Base-by-base conservation (phyloP, 1,284 basidiomycete genomes). In the Ganoderma multipileum region DNA sequence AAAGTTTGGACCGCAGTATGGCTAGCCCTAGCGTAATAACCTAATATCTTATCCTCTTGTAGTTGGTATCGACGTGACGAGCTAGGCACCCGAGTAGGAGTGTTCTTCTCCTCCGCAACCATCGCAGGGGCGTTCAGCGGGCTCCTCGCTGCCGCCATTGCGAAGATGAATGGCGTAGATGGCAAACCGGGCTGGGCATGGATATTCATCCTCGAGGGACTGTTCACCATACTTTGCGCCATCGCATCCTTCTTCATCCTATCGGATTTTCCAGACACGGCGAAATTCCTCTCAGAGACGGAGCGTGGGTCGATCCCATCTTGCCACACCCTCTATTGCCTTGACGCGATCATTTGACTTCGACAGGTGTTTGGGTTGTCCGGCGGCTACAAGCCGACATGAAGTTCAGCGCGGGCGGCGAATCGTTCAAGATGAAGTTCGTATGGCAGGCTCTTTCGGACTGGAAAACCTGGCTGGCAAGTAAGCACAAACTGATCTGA, bases 151-250 rank as follows among this genome's bases (percentile, higher is more conserved):
- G 85, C 86, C n/a, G 90, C 86, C 2, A 92, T 92, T 41, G 82
- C 83, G 12, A 89, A 92, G 58, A 90, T 91, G 89, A 80, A 91
- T 70, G 89, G 89, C 16, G 76, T 93, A 33, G 90, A 85, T 2
- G 87, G 89, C 38, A 87, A 85, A 72, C 81, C 85, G 26, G 90
- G 81, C 16, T 87, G 86, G 85, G 82, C 84, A 16, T 91, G 89
- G 90, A 91, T 93, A 65, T 92, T 93, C 79, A 93, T 94, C 69
- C 81, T 95, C 3, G 92, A 94, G 79, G 93, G 92, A 12, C 81
- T 94, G 47, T 82, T 87, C 55, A 95, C 93, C 0, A 82, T 93
- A 39, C 28, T 87, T 9, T 81, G 84, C 57, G 87, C 85, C 1
- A 62, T 82, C 14, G 78, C 78, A 0, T 86, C 87, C 11, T 89